These are phyloP conservation scores for Septoria linicola DNA, from an alignment of 2,329 filamentous ascomycete species.

Conservation along the genomic window DNA sequence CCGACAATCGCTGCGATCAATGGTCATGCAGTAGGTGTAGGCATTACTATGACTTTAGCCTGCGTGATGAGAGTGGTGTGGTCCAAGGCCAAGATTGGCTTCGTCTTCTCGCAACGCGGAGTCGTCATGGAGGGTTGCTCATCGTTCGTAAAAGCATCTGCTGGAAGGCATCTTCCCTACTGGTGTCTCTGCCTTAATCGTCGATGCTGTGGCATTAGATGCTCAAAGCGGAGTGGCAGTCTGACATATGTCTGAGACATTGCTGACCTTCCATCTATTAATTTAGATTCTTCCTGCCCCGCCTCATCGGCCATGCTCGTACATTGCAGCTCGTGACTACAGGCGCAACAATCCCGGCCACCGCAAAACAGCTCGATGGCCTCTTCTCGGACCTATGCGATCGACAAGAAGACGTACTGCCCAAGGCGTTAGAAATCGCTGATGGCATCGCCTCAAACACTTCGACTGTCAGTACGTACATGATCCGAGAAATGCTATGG, in stretches of 20 bases:
- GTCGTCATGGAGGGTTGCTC: conserved; percentile 27
- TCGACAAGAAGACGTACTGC: conserved; percentile 23
- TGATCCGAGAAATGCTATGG: conserved; percentile 28
- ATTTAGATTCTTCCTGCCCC: conserved; percentile 27
- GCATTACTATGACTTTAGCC: conserved; percentile 27
- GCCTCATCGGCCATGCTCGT: conserved; percentile 20
- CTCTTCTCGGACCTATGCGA: conserved; percentile 26
- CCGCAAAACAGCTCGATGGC: conserved; percentile 19
- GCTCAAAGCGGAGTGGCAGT: too few relatives aligned
- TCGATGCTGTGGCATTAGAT: too few relatives aligned
- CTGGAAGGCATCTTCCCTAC: too few relatives aligned
- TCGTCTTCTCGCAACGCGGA: conserved; percentile 27
- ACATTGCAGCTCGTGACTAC: conserved; percentile 22
- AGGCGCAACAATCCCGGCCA: conserved; percentile 17
- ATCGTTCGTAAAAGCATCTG: too few relatives aligned
- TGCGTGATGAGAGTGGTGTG: conserved; percentile 23
- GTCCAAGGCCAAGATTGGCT: conserved; percentile 26
- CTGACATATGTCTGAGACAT: too few relatives aligned
- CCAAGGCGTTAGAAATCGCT: conserved; percentile 20
- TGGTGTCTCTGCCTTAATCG: too few relatives aligned
- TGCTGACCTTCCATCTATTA: too few relatives aligned
- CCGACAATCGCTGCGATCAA: conserved; percentile 27
- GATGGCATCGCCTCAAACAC: conserved; percentile 21
- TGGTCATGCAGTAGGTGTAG: conserved; percentile 26
- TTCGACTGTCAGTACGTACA: conserved; percentile 25